Percentiles rank a stretch among this genome's conserved stretches.
Conservation (phyloP, 2,329 filamentous ascomycete genomes). For the Apiospora hydei region DNA sequence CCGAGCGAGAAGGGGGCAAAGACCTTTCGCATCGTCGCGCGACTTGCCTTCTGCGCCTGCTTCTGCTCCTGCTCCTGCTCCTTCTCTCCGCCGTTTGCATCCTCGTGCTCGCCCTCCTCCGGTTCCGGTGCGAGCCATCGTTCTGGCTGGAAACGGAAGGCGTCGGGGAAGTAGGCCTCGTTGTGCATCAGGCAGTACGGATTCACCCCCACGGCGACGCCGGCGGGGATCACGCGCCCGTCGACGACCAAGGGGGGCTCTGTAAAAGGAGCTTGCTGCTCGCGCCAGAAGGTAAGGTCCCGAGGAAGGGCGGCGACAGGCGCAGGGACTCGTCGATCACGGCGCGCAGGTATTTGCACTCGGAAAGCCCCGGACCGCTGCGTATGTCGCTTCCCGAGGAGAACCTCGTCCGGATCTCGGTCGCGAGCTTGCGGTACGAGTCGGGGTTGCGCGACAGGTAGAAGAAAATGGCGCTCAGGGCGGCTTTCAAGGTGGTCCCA, state of each 20-base stretch:
- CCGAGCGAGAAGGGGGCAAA: slow-evolving; percentile 48
- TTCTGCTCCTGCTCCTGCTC: neutral
- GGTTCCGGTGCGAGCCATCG: slow-evolving; percentile 25
- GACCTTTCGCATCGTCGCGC: slow-evolving; percentile 34
- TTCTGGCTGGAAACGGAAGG: slow-evolving; percentile 28
- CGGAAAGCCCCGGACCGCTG: neutral
- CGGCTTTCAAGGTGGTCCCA: neutral
- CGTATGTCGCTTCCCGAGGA: neutral
- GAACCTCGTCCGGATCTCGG: neutral
- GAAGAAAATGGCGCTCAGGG: neutral
- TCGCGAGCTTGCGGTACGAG: neutral
- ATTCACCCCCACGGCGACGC: slow-evolving; percentile 26
- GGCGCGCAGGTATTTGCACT: slow-evolving; percentile 29
- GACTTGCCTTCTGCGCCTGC: neutral
- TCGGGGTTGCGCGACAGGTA: neutral
- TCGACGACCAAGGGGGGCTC: neutral
- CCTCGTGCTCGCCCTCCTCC: neutral
- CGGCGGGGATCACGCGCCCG: slow-evolving; percentile 26
- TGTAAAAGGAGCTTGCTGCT: neutral
- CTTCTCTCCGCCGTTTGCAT: neutral
- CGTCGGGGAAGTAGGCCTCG: slow-evolving; percentile 26
- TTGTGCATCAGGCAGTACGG: slow-evolving; percentile 26
- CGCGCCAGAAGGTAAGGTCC: slow-evolving; percentile 27
- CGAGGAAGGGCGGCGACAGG: slow-evolving; percentile 26
- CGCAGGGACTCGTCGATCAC: slow-evolving; percentile 27